Conservation (phyloP, 129 eudicot genomes). For the Artemisia annua region DNA sequence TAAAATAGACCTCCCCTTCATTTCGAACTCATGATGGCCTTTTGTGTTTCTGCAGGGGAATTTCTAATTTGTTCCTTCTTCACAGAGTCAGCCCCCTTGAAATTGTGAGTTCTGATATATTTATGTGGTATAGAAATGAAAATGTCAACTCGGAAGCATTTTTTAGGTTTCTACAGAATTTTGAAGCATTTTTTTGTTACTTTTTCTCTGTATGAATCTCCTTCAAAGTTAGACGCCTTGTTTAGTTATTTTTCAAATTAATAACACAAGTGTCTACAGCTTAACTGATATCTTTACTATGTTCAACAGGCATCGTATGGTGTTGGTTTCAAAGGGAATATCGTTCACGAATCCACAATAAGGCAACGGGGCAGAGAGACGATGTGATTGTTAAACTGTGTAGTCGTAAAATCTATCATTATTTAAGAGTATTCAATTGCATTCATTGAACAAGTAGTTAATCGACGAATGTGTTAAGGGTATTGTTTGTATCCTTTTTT, state of each 20-base stretch:
- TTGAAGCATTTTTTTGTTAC: too few relatives aligned
- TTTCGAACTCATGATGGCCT: not conserved
- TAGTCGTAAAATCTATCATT: not conserved
- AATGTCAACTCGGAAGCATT: not conserved
- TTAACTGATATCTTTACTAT: not conserved
- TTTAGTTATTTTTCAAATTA: not conserved
- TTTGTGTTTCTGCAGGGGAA: constrained; percentile 36
- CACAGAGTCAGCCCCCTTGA: constrained; percentile 63
- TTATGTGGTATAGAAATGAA: not conserved
- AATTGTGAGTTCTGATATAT: constrained; percentile 41
- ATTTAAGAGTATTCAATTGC: not conserved
- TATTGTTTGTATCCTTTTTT: constrained; percentile 3
- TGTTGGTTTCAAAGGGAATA: constrained; percentile 48
- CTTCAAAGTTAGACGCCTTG: not conserved
- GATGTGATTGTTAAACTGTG: constrained; percentile 32
- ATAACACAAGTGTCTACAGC: too few relatives aligned
- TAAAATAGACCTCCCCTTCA: constrained; percentile 1
- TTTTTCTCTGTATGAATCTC: not conserved
- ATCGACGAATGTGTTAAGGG: constrained; percentile 8
- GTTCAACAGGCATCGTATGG: constrained; percentile 52
- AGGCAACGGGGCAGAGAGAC: constrained; percentile 48
- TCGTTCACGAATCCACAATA: constrained; percentile 33
- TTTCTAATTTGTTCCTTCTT: constrained; percentile 52
- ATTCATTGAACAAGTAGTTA: constrained; percentile 6
- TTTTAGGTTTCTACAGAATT: not conserved